These are phyloP conservation scores for Stachybotrys echinatus DNA, from an alignment of 2,329 filamentous ascomycete species.

Conservation along the genomic window DNA sequence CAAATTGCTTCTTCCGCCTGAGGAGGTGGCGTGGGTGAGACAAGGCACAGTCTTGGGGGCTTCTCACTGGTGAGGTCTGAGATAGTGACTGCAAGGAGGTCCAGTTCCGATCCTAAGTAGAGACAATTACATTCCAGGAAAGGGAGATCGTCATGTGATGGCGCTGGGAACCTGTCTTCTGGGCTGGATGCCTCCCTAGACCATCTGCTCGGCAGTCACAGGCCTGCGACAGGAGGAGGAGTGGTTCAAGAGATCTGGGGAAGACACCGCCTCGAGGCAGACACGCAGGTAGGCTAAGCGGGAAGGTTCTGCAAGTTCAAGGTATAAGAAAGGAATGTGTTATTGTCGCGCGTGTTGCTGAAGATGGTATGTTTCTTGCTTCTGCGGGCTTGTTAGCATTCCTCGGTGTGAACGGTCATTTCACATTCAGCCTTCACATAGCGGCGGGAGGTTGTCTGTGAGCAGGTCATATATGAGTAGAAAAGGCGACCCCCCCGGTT, in stretches of 20 bases:
- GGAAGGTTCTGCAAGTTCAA: background rate
- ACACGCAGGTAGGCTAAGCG: background rate
- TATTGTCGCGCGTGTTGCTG: background rate
- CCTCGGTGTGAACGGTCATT: background rate
- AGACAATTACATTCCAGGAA: conserved; percentile 33
- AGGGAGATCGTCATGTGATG: conserved; percentile 14
- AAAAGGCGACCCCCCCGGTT: too few relatives aligned
- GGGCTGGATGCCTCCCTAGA: conserved; percentile 12
- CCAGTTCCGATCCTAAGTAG: conserved; percentile 27
- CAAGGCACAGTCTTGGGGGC: conserved; percentile 21
- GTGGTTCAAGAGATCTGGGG: background rate
- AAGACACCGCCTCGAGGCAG: background rate
- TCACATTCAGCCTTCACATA: background rate
- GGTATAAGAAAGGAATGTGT: background rate
- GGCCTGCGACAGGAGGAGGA: background rate
- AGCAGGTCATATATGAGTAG: background rate
- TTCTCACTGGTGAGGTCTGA: conserved; percentile 26
- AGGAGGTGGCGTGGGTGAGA: conserved; percentile 29
- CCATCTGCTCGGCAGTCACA: conserved; percentile 5
- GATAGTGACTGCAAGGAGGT: conserved; percentile 25
- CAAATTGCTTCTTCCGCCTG: conserved; percentile 26
- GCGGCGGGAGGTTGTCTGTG: background rate
- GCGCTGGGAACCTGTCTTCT: conserved; percentile 10
- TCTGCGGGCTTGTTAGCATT: background rate
- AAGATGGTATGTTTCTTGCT: background rate